Conservation (phyloP, 2,329 filamentous ascomycete species). For the Talaromyces sp. region DNA sequence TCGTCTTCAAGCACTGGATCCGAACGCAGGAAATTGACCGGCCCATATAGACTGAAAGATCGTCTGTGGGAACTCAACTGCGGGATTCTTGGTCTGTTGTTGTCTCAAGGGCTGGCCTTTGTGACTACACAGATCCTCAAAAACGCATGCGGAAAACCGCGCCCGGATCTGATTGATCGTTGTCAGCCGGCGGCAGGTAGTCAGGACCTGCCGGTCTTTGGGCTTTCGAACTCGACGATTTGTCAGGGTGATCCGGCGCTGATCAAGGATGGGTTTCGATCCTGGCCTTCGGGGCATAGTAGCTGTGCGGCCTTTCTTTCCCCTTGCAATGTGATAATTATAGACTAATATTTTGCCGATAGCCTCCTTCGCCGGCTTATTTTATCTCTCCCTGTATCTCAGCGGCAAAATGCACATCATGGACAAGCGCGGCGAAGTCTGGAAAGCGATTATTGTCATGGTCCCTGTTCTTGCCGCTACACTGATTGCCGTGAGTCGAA, state of each 20-base stretch:
- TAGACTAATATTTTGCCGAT: constrained; percentile 16
- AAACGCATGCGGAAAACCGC: constrained; percentile 58
- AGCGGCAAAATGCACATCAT: constrained; percentile 59
- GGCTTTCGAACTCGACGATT: constrained; percentile 48
- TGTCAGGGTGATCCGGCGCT: constrained; percentile 52
- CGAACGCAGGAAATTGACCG: constrained; percentile 39
- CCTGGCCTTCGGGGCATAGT: constrained; percentile 57
- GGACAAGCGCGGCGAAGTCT: constrained; percentile 59
- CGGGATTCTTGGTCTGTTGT: constrained; percentile 55
- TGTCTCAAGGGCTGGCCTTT: constrained; percentile 55
- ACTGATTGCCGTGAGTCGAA: constrained; percentile 55
- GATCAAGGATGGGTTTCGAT: constrained; percentile 58
- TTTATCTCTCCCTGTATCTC: constrained; percentile 59
- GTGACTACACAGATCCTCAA: constrained; percentile 58
- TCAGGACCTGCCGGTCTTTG: constrained; percentile 37
- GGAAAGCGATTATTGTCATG: constrained; percentile 56
- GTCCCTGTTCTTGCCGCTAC: constrained; percentile 53
- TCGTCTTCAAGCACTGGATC: constrained; percentile 35
- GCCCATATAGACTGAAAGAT: constrained; percentile 53
- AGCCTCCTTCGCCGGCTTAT: constrained; percentile 59
- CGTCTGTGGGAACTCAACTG: constrained; percentile 62
- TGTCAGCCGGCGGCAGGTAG: constrained; percentile 44
- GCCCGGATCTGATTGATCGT: constrained; percentile 58
- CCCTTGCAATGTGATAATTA: constrained; percentile 4
- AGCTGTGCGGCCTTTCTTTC: constrained; percentile 45